A percentile compares a stretch with the other conserved stretches of the same genome.
These are phyloP conservation scores for Cryptococcus sp. DNA, from an alignment of 1,284 basidiomycete species.

Conservation along the genomic window DNA sequence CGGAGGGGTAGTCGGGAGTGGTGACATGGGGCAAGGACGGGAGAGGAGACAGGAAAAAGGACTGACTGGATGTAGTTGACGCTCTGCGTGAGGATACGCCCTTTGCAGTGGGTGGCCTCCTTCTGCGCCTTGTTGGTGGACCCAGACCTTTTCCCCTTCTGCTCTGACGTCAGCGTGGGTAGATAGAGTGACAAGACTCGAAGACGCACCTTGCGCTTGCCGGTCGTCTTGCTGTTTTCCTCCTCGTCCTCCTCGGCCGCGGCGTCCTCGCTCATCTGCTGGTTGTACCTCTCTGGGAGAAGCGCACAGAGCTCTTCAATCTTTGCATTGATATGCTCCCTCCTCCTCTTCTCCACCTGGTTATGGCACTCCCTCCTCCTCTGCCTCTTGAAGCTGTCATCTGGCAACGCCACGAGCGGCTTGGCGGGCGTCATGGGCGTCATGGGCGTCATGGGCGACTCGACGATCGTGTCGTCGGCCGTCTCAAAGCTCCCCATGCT, in stretches of 20 bases:
- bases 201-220: conserved; percentile 34
- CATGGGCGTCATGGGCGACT: conserved; percentile 40
- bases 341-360: conserved; percentile 45
- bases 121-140: conserved; percentile 34
- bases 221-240: conserved; percentile 16
- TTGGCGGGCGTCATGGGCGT: conserved; percentile 40
- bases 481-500: conserved; percentile 28
- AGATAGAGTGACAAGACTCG: not conserved
- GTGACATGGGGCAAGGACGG: conserved; percentile 1
- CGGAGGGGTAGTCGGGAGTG: not conserved
- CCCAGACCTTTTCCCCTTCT: conserved; percentile 11
- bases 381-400: conserved; percentile 39
- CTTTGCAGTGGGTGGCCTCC: conserved; percentile 44
- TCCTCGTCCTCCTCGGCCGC: conserved; percentile 42
- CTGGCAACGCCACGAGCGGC: conserved; percentile 17
- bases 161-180: conserved; percentile 17
- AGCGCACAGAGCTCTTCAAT: conserved; percentile 45
- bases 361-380: conserved; percentile 47
- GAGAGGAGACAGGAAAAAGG: not conserved
- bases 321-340: conserved; percentile 49
- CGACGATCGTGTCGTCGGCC: conserved; percentile 24
- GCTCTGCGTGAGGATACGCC: conserved; percentile 39
- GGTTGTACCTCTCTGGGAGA: conserved; percentile 32
- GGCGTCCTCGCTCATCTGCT: conserved; percentile 22
- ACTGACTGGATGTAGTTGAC: conserved; percentile 44